Evolutionary conservation across 805 yeast species (phyloP).

Genomic region (Metschnikowia henanensis): DNA sequence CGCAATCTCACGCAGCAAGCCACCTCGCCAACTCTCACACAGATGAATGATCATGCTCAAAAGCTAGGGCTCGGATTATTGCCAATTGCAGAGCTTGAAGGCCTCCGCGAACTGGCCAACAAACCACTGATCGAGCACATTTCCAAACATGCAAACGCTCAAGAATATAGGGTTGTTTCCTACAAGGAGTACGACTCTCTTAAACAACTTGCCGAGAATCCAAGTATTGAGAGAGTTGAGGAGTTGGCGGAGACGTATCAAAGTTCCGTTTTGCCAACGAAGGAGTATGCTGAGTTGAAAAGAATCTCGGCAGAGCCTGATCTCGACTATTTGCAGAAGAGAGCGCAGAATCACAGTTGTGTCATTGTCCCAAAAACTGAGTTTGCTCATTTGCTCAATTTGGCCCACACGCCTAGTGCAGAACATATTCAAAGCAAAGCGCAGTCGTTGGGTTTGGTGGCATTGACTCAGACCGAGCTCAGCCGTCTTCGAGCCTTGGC

Average conservation of each 20-base stretch:
- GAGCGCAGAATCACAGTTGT: slow-evolving; percentile 10
- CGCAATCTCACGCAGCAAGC: slow-evolving; percentile 6
- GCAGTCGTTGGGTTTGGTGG: slow-evolving; percentile 5
- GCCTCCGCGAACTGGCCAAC: slow-evolving; percentile 5
- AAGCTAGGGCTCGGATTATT: slow-evolving; percentile 3
- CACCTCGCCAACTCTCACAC: slow-evolving; percentile 7
- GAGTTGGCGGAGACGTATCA: slow-evolving; percentile 17
- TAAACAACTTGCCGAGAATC: slow-evolving; percentile 9
- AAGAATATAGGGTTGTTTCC: slow-evolving; percentile 4
- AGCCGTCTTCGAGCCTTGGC: slow-evolving; percentile 11
- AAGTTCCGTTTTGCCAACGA: slow-evolving; percentile 11
- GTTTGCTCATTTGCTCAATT: slow-evolving; percentile 6
- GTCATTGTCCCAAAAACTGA: slow-evolving; percentile 10
- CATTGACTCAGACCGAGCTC: slow-evolving; percentile 6
- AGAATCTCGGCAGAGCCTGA: slow-evolving; percentile 10
- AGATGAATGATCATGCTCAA: slow-evolving; percentile 9
- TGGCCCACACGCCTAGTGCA: slow-evolving; percentile 11
- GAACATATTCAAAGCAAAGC: slow-evolving; percentile 14
- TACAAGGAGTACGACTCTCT: slow-evolving; percentile 4
- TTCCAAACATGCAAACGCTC: slow-evolving; percentile 1
- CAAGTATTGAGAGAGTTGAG: slow-evolving; percentile 12
- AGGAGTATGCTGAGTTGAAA: slow-evolving; percentile 9
- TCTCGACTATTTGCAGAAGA: slow-evolving; percentile 6
- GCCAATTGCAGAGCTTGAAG: slow-evolving; percentile 5
- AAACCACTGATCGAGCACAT: slow-evolving; percentile 16